Evolutionary conservation across 805 yeast genomes (phyloP).

Genomic region (Candida xyloterini): DNA sequence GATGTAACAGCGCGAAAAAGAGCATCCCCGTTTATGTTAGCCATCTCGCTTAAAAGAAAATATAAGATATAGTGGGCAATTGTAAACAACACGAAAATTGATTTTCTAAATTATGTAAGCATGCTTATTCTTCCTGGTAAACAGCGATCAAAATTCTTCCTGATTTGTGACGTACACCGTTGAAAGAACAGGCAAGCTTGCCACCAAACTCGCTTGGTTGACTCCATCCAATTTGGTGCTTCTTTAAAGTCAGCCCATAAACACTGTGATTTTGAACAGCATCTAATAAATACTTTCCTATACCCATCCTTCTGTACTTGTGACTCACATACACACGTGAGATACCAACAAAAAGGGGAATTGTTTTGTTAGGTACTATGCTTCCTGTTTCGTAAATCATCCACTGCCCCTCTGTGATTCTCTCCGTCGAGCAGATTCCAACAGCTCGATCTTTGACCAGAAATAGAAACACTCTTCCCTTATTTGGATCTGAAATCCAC

Average conservation of each 20-base stretch:
- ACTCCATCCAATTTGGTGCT: constrained; percentile 57
- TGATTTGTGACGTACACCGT: constrained; percentile 52
- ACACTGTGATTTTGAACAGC: constrained; percentile 43
- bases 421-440: constrained; percentile 56
- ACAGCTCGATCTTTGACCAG: constrained; percentile 43
- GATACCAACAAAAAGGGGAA: constrained; percentile 42
- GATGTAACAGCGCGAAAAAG: constrained; percentile 27
- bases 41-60: constrained; percentile 10
- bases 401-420: constrained; percentile 51
- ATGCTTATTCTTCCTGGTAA: constrained; percentile 32
- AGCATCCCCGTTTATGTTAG: constrained; percentile 23
- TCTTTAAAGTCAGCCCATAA: constrained; percentile 46
- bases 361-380: constrained; percentile 44
- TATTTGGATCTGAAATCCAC: constrained; percentile 23
- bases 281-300: constrained; percentile 46
- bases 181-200: constrained; percentile 52
- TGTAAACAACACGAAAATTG: constrained; percentile 10
- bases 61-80: not conserved
- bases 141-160: constrained; percentile 52
- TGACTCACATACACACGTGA: constrained; percentile 48
- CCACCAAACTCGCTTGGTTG: constrained; percentile 71
- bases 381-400: constrained; percentile 51
- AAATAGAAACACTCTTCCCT: constrained; percentile 50
- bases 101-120: not conserved
- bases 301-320: constrained; percentile 45